Conservation (phyloP, 192 early-diverging fungal genomes). For the Geosiphon pyriformis region DNA sequence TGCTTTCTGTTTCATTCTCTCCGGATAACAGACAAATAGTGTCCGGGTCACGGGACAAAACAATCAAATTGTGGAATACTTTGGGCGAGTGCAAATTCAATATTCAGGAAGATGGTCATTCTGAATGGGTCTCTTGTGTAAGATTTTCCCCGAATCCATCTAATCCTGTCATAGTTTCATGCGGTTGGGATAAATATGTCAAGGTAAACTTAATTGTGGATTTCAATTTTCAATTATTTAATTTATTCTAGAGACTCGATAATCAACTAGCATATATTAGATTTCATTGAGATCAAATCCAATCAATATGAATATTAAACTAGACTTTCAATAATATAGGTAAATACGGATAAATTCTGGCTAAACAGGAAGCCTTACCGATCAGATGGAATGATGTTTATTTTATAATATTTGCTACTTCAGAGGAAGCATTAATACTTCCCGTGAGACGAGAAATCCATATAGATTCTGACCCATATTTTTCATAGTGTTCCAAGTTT, state of each 20-base stretch:
- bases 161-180: slow-evolving; percentile 96
- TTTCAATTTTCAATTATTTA: slow-evolving; percentile 27
- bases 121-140: slow-evolving; percentile 98
- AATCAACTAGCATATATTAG: no score
- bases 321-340: no score
- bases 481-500: not conserved
- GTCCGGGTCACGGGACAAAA: slow-evolving; percentile 96
- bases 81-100: slow-evolving; percentile 99
- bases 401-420: slow-evolving; percentile 87
- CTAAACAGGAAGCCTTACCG: no score
- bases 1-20: slow-evolving; percentile 98
- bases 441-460: slow-evolving; percentile 59
- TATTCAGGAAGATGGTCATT: slow-evolving; percentile 94
- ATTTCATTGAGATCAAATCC: no score
- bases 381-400: no score
- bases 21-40: slow-evolving; percentile 99
- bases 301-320: no score
- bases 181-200: slow-evolving; percentile 99
- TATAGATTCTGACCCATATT: slow-evolving; percentile 36
- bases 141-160: slow-evolving; percentile 98
- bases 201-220: slow-evolving; percentile 65
- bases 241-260: slow-evolving; percentile 33
- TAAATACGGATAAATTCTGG: no score
- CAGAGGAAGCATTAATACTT: slow-evolving; percentile 52
- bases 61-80: slow-evolving; percentile 99